Base-by-base conservation (phyloP, 2,329 filamentous ascomycete genomes). In the Metarhizium album region DNA sequence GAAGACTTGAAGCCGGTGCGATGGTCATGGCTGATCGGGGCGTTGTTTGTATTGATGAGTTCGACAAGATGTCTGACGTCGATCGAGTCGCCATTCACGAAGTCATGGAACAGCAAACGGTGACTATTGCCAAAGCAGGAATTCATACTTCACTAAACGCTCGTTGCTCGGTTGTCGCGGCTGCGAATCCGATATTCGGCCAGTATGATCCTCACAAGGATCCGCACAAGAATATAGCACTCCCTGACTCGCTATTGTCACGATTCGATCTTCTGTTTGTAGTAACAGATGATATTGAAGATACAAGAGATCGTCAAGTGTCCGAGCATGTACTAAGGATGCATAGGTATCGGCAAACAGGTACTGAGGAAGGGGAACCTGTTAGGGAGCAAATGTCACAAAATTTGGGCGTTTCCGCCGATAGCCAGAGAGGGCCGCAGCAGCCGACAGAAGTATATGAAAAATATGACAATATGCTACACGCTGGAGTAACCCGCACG, bases 91-190 rank as follows among this genome's bases (percentile, higher is more conserved):
- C 93, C 45, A 98, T 98, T 60, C 93, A 98, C 79, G 93, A 98
- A 87, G 93, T 98, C 58, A 98, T 98, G 93, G 93, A 98, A 71
- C 93, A 98, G 72, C 93, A 98, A 70, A 98, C 93, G 0, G 93
- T 98, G 54, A 98, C 93, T 14, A 98, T 98, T 62, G 93, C 93
- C 48, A 98, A 98, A 72, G 93, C 93, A 1, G 93, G 93, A 57
- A 98, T 98, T 53, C 93, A 98, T 69, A 98, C 93, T 0, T 95
- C 90, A 2, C 75, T 98, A 53, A 98, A 98, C 64, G 93, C 93
- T 49, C 85, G 93, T 52, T 98, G 93, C 72, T 95, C 90, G 69
- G 93, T 98, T 54, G 81, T 98, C 60, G 93, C 93, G 42, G 93
- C 93, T 16, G 93, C 93, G 54, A 98, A 98, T 66, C 93, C 93